Base-by-base conservation (phyloP, 2,329 filamentous ascomycete genomes). In the Botryotinia globosa region DNA sequence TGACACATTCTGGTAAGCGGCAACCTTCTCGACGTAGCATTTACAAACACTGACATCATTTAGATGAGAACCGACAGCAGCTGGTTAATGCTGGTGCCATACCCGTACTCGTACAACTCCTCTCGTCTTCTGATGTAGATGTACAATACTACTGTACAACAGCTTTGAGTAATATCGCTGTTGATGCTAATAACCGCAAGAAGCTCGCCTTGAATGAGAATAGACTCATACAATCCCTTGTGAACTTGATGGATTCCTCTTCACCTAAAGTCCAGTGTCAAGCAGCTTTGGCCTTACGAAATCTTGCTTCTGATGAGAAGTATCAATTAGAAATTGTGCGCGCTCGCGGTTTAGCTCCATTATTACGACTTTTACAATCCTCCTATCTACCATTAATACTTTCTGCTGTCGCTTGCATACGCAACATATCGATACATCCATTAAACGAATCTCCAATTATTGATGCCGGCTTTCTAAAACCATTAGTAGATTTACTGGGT, bases 121-220 rank as follows among this genome's bases (percentile, higher is more conserved):
- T 99, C 63, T 94, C 93, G 14, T 98, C 96, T 39, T 85, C 91
- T 73, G 96, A 99, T 80, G 94, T 98, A 77, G 96, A 99, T 81
- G 96, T 99, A 45, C 96, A 99, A 84, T 99, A 99, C 84, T 99
- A 99, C 84, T 99, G 96, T 85, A 99, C 96, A 29, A 99, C 96
- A 7, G 96, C 96, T 20, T 88, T 99, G 73, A 98, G 95, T 87
- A 99, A 99, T 82, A 99, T 99, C 78, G 96, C 96, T 10, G 96
- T 99, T 71, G 96, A 99, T 81, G 88, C 92, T 63, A 92, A 90
- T 79, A 98, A 98, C 84, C 88, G 96, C 77, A 94, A 94, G 80
- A 94, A 95, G 81, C 88, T 99, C 71, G 94, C 95, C 44, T 91
- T 97, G 80, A 94, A 92, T 14, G 96, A 99, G 81, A 90, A 93